Evolutionary conservation across 257 asterid species (phyloP), one percentile per base, ranked within the genome.

Genomic region (Datura wrightii): DNA sequence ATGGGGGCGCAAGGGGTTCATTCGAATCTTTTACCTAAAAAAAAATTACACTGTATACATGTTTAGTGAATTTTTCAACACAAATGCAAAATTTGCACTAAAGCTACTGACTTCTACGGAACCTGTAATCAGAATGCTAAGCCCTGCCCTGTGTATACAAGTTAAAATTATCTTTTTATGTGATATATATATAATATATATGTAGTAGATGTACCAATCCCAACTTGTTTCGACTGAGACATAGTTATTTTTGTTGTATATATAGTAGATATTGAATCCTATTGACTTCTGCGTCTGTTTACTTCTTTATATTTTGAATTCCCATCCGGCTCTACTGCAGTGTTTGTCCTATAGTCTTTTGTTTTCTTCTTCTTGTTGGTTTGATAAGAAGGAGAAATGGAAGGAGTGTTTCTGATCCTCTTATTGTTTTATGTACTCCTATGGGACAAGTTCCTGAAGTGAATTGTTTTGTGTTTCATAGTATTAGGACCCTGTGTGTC

Each of bases 261-360:
- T 14, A 54, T 14, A 14, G 34, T 0, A 59, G 36, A n/a, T n/a
- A 5, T 56, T 16, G 31, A 56, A 18, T 56, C 31, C 1, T 3
- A 6, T 56, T 56, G 63, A 4, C 18, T 53, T 53, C 5, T 53
- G 4, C 3, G 1, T 53, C 4, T 53, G 63, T 8, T 56, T 18
- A 18, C 10, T 56, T 67, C 24, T 42, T 1, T 67, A 39, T 15
- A 39, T 67, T 37, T 67, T 67, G 52, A 15, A 67, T 1, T 1
- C 0, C 6, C 13, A 67, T 16, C 34, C 37, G 31, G 31, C 76
- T 15, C 76, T 3, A 13, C 0, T 0, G 0, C 13, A 3, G 3
- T 15, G 1, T 37, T 37, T 66, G 19, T 65, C 46, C n/a, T 1
- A 70, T 42, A 70, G 36, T 70, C 54, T 70, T 42, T 39, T 70